phyloP scores from a whole-genome alignment of 139 green algal genomes.

The Chlamydomonas sphaeroides region DNA sequence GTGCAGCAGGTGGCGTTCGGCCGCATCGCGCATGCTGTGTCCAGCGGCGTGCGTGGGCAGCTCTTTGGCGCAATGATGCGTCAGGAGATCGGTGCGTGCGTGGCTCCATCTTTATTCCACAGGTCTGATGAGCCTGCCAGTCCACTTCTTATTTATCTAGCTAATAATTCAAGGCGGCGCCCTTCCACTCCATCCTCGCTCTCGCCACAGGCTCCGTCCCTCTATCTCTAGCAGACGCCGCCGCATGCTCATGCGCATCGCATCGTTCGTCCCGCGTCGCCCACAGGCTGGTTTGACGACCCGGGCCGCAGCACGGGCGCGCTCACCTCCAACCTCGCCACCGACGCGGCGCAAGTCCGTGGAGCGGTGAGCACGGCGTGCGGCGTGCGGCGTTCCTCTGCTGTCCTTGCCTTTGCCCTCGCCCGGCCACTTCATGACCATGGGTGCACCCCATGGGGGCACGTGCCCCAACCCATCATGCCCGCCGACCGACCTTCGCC shows the following conservation, averaged over 20 bases:
- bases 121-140: background rate
- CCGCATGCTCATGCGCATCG: no score
- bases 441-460: no score
- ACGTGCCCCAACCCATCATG: no score
- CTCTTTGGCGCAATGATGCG: conserved; percentile 72
- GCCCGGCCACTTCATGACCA: no score
- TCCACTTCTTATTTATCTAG: no score
- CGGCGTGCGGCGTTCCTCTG: conserved; percentile 42
- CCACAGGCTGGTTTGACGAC: conserved; percentile 62
- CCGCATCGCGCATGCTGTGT: conserved; percentile 70
- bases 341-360: conserved; percentile 69
- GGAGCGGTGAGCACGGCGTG: conserved; percentile 62
- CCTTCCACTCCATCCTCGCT: no score
- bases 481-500: no score
- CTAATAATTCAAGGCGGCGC: no score
- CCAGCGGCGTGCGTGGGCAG: conserved; percentile 63
- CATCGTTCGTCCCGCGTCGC: no score
- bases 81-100: conserved; percentile 64
- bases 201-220: no score
- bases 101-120: conserved; percentile 61
- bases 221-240: no score
- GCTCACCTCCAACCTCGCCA: conserved; percentile 65
- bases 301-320: conserved; percentile 66
- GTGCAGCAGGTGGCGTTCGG: conserved; percentile 64
- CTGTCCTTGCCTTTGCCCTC: no score